These are phyloP conservation scores for Phyllosticta citribraziliensis DNA, from an alignment of 2,329 filamentous ascomycete species.

Conservation along the genomic window DNA sequence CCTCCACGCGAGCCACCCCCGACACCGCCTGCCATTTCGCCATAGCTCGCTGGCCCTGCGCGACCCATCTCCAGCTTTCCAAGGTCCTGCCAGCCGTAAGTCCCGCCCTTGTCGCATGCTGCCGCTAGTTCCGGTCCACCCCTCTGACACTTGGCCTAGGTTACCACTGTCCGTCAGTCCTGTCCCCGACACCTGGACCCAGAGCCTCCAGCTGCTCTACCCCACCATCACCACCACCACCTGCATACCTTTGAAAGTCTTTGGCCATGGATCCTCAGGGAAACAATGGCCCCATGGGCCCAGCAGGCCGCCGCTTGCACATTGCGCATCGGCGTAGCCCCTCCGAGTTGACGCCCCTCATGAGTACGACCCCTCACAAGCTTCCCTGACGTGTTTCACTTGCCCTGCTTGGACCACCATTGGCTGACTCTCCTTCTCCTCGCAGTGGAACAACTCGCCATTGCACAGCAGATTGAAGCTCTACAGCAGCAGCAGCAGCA, in stretches of 20 bases:
- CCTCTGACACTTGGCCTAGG: neutral
- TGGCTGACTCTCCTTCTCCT: conserved; percentile 14
- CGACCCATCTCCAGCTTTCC: neutral
- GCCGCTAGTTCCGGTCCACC: conserved; percentile 8
- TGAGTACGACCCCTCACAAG: conserved; percentile 58
- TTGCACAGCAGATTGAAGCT: conserved; percentile 96
- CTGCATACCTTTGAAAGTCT: neutral
- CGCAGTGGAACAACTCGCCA: conserved; percentile 89
- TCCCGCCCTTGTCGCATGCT: conserved; percentile 8
- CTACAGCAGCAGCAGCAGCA: conserved; percentile 97
- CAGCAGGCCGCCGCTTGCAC: conserved; percentile 81
- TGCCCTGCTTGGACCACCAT: conserved; percentile 20
- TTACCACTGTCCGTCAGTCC: neutral
- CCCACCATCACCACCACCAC: neutral
- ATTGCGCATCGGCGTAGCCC: conserved; percentile 96
- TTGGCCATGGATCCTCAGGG: conserved; percentile 42
- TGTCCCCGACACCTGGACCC: conserved; percentile 3
- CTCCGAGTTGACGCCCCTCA: conserved; percentile 91
- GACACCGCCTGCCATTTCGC: conserved; percentile 5
- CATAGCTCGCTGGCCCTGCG: neutral
- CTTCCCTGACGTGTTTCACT: conserved; percentile 22
- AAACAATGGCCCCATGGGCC: conserved; percentile 48
- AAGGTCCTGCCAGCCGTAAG: conserved; percentile 2
- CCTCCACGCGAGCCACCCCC: conserved; percentile 3
- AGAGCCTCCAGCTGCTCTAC: conserved; percentile 2